phyloP scores from a whole-genome alignment of 176 grass and related monocot species.

The Chrysopogon serrulatus region DNA sequence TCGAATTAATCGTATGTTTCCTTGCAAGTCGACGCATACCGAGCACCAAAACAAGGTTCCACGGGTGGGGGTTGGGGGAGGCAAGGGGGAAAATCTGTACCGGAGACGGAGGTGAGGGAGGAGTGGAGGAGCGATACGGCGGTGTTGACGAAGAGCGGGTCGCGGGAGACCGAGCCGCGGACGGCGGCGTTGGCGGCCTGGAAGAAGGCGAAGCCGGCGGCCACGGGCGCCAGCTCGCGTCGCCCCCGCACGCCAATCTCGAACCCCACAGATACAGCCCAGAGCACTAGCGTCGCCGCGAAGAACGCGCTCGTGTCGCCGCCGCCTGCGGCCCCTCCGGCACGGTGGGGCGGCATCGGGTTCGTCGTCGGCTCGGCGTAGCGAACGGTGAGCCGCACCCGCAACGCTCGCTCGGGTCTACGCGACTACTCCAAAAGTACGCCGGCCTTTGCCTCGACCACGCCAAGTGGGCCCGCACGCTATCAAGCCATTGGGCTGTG shows the following conservation, averaged over 20 bases:
- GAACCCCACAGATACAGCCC: constrained; percentile 67
- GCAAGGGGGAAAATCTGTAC: constrained; percentile 5
- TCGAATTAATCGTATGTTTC: neutral
- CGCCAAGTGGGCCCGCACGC: constrained; percentile 5
- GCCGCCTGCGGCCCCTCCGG: constrained; percentile 20
- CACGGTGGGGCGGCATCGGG: constrained; percentile 42
- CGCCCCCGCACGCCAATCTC: constrained; percentile 58
- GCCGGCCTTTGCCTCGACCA: neutral
- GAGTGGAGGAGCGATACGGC: constrained; percentile 88
- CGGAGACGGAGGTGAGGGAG: constrained; percentile 65
- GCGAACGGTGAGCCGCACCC: constrained; percentile 24
- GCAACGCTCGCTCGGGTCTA: neutral
- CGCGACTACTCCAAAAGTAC: neutral
- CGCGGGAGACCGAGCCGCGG: constrained; percentile 58
- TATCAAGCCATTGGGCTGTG: neutral
- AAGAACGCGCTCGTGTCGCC: constrained; percentile 55
- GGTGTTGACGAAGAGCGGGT: constrained; percentile 89
- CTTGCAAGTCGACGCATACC: neutral
- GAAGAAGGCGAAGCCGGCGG: constrained; percentile 82
- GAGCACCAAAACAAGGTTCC: constrained; percentile 1
- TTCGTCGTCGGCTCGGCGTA: constrained; percentile 33
- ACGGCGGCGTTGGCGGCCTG: constrained; percentile 70
- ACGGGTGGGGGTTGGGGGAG: neutral
- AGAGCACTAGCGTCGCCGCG: constrained; percentile 74
- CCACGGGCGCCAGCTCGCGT: constrained; percentile 52